Base-by-base conservation (phyloP, 2,329 filamentous ascomycete genomes). In the Paraphaeosphaeria minitans region DNA sequence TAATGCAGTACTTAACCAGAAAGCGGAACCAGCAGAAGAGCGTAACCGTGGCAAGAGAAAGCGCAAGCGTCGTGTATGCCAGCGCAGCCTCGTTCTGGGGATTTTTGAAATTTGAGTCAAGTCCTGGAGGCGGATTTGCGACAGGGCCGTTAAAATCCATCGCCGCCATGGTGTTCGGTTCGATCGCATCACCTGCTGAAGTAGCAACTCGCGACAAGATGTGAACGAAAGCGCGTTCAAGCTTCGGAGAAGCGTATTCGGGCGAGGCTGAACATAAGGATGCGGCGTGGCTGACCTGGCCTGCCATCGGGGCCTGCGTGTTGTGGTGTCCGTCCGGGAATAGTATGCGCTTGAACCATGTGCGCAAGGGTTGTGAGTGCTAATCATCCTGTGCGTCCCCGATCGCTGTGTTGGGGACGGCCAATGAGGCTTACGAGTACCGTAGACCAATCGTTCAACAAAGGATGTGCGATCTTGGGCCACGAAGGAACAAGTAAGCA, bases 11-110 rank as follows among this genome's bases (percentile, higher is more conserved):
- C 33, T 65, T 65, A 16, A 63, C 58, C 13, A 60, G 19, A 14
- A 65, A 58, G 3, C 63, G 63, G 27, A 63, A 58, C 63, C 63
- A 65, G 6, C 60, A 50, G 48, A 65, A 65, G 4, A 65, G 22
- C 4, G 63, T 65, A 21, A 58, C 53, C 5, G 53, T 45, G 43
- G 24, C 19, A 19, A 65, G 29, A 4, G 54, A 24, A 16, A 56
- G 14, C 16, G 53, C 55, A 24, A 61, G 21, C 13, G 48, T 43
- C 19, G 56, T 45, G 41, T 65, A 65, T 29, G 58, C 61, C 14
- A 65, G 39, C 10, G 37, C 35, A n/a, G 56, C 56, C 45, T 61
- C 14, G 35, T 60, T 60, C 14, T 56, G 57, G 1, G 63, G 63
- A 42, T 61, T 53, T 0, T 50, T 42, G 48, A 65, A 59, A 24